Conservation (phyloP, 2,329 filamentous ascomycete species). For the Cryphonectria japonica region DNA sequence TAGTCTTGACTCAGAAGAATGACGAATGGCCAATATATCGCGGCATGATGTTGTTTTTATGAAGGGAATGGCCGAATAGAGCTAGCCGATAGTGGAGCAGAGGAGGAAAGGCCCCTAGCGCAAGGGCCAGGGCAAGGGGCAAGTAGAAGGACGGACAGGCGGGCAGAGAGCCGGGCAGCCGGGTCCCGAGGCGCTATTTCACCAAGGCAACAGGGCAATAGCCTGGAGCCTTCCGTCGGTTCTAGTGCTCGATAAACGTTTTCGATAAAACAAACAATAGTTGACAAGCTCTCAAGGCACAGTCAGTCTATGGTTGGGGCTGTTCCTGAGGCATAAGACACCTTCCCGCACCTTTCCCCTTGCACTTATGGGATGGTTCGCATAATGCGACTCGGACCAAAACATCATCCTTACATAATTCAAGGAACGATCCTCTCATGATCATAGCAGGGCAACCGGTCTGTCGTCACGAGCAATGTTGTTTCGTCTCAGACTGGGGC, state of each 20-base stretch:
- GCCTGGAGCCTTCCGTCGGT: background rate
- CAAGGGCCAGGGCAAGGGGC: background rate
- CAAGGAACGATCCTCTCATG: background rate
- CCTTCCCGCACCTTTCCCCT: background rate
- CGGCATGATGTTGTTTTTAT: background rate
- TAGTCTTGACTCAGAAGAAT: background rate
- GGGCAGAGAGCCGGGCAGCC: background rate
- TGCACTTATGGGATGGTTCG: background rate
- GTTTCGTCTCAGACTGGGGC: background rate
- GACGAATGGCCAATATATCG: background rate
- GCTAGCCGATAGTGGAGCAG: slow-evolving; percentile 9
- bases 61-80: background rate
- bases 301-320: background rate
- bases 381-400: background rate
- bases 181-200: background rate
- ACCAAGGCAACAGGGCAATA: background rate
- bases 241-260: background rate
- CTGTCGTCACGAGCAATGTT: background rate
- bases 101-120: background rate
- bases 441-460: background rate
- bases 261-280: background rate
- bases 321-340: background rate
- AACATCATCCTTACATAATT: background rate
- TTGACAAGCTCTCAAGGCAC: background rate
- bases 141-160: background rate